Evolutionary conservation across 768 basidiomycete genomes (phyloP), one percentile per base, ranked within the genome.

Genomic region (Hirschioporus abietinus): DNA sequence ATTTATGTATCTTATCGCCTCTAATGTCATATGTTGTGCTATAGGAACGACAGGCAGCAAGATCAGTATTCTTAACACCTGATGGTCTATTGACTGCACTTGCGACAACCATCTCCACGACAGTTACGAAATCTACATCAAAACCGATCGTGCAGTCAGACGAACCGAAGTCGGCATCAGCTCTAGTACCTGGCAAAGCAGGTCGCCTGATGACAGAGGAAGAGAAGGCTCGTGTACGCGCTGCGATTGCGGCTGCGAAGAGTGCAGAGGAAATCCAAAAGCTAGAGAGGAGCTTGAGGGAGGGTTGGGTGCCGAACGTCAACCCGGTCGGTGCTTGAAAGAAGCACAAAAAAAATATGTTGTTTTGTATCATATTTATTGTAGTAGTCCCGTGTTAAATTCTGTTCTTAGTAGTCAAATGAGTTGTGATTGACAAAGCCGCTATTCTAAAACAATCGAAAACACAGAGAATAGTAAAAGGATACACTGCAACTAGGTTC

Each of bases 161-260:
- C 74, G 93, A 93, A 76, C 91, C 93, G n/a, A 87, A 87, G 73
- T 78, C 83, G 42, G 81, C 81, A 27, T 78, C 81, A 23, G 73
- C 79, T 26, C 12, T 52, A 52, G 12, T 52, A 1, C 72, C 83
- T 65, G 86, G 84, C 35, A 92, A 89, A 74, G 91, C 92, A 1
- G 95, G 94, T 18, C 85, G 94, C 63, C 77, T 96, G 67, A 90
- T 96, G 88, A 93, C 92, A 27, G 92, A 92, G 74, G 93, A 95
- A 75, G 94, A 96, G 72, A 91, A 89, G 72, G 91, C 93, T 71
- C 88, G 87, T 69, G 92, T 96, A 69, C 90, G 88, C 75, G 86
- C 88, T 35, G 94, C 94, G 20, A 95, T 96, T 70, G 90, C 91
- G 69, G 89, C 88, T 69, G 95, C 95, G n/a, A 92, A 89, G 35